These are phyloP conservation scores for Phalaenopsis aphrodite DNA, from an alignment of 106 monocot species.

Conservation along the genomic window DNA sequence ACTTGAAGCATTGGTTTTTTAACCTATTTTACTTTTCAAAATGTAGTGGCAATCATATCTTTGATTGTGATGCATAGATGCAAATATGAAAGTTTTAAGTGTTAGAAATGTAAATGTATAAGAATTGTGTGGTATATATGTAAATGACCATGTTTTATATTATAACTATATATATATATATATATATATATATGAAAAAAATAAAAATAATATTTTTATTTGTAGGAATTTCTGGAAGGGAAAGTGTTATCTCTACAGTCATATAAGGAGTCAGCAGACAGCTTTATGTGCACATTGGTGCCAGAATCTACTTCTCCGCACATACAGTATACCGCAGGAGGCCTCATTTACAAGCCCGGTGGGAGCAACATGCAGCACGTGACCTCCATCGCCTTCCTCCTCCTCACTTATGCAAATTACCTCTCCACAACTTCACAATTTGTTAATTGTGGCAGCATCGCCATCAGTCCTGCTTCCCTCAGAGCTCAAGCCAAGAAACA, in stretches of 20 bases:
- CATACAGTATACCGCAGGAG: conserved; percentile 72
- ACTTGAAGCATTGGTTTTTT: too few species aligned
- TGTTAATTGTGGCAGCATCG: conserved; percentile 61
- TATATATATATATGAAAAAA: too few species aligned
- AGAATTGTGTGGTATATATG: too few species aligned
- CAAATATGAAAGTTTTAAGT: too few species aligned
- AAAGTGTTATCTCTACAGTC: conserved; percentile 50
- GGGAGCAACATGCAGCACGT: conserved; percentile 99
- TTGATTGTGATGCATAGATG: too few species aligned
- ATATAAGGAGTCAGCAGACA: conserved; percentile 84
- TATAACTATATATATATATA: neutral
- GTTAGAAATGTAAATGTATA: too few species aligned
- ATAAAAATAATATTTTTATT: too few species aligned
- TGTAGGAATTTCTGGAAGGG: conserved; percentile 74
- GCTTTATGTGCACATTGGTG: conserved; percentile 86
- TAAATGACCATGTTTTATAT: too few species aligned
- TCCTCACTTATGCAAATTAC: conserved; percentile 81
- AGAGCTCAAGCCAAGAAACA: conserved; percentile 73
- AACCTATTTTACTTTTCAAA: too few species aligned
- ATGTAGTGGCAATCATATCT: too few species aligned
- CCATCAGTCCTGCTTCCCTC: conserved; percentile 50
- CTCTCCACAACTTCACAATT: conserved; percentile 46
- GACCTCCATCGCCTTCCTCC: conserved; percentile 84
- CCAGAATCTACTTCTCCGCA: conserved; percentile 71
- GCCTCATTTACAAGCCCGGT: conserved; percentile 86